These are phyloP conservation scores for Beauveria australis DNA, from an alignment of 2,329 filamentous ascomycete species.

Conservation along the genomic window DNA sequence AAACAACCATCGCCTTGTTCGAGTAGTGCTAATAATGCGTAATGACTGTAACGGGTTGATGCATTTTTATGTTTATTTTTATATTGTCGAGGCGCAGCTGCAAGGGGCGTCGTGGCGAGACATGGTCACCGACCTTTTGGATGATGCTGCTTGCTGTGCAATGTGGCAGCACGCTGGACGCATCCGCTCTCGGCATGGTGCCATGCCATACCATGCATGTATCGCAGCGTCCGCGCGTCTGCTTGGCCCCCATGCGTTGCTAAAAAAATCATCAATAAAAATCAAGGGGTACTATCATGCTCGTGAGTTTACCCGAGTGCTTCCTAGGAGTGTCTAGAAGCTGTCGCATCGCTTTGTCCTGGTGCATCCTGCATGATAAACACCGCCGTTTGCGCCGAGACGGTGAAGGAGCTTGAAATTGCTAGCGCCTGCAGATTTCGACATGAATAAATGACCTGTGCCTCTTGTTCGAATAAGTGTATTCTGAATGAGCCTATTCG, in stretches of 20 bases:
- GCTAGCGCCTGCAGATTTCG: too few relatives aligned
- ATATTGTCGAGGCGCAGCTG: background rate
- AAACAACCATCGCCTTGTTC: background rate
- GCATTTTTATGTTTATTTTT: background rate
- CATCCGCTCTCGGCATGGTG: constrained; percentile 1
- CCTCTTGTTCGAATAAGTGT: too few relatives aligned
- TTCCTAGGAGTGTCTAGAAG: background rate
- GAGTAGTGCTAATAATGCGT: background rate
- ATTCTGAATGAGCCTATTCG: too few relatives aligned
- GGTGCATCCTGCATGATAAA: too few relatives aligned
- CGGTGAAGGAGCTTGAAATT: background rate
- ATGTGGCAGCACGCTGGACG: too few relatives aligned
- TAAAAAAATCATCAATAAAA: background rate
- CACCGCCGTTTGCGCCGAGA: background rate
- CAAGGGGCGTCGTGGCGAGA: too few relatives aligned
- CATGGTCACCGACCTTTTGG: background rate
- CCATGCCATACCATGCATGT: background rate
- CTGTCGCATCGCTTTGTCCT: background rate
- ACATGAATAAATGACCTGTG: background rate
- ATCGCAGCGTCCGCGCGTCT: background rate
- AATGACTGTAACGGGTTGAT: background rate
- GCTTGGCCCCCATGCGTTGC: background rate
- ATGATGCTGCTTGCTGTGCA: background rate
- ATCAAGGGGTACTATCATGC: background rate
- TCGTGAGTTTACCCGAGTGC: too few relatives aligned